Evolutionary conservation across 2,329 filamentous ascomycete species (phyloP), one percentile per base, ranked within the genome.

Genomic region (Monascus ruber): DNA sequence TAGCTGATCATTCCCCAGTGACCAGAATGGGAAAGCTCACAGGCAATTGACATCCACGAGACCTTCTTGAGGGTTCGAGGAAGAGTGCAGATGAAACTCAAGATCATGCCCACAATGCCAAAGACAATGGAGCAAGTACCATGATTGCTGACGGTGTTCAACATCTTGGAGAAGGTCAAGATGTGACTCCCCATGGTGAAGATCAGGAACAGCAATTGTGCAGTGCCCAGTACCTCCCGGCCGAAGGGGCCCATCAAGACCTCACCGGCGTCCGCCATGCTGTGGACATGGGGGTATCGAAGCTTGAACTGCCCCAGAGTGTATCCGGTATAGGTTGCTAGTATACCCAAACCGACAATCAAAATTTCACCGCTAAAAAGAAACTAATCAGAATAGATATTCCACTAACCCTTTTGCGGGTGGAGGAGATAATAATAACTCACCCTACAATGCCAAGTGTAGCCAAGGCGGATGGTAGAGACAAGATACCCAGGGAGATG

Each of bases 171-270:
- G 44, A 81, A 81, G 0, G 77, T 80, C 41, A 82, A 61, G 41
- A 79, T 68, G 58, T 84, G 80, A 6, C 77, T 79, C 31, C 71
- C 77, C 53, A 79, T 74, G 44, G 80, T 71, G 60, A 83, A 80
- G 43, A 78, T 60, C 32, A 83, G 62, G 54, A 81, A 73, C 10
- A 81, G 58, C 4, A 70, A 59, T 45, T 79, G 77, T 47, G 73
- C 76, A 43, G 64, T 58, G 26, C 74, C 76, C 29, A 80, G 64
- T 27, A 83, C 44, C 53, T 79, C 73, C 44, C 74, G 71, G 1
- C 75, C 77, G 26, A 73, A 60, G 6, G 59, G 62, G 11, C 80
- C 80, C 44, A 69, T 65, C 38, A 83, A 66, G 38, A 81, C 61
- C 26, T 68, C 60, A 1, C 77, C 78, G 24, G 75, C 78, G 49